phyloP scores from a whole-genome alignment of 345 rosid genomes.

The Crucihimalaya himalaica region DNA sequence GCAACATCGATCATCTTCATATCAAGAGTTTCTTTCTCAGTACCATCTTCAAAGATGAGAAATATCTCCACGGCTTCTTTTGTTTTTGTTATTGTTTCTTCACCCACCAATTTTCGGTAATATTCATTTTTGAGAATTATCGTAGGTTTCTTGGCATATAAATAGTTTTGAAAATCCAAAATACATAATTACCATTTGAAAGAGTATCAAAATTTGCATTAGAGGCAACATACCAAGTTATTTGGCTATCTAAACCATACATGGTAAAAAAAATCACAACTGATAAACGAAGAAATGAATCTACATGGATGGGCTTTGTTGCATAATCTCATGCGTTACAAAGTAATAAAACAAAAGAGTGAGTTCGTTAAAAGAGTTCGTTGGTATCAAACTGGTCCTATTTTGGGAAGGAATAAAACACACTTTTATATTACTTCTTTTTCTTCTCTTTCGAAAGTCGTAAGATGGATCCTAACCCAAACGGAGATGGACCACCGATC shows the following conservation, averaged over 20 bases:
- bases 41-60: conserved; percentile 8
- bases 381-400: conserved; percentile 13
- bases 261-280: not conserved
- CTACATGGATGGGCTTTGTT: not conserved
- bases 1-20: conserved; percentile 48
- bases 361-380: conserved; percentile 9
- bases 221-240: not conserved
- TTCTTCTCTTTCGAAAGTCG: conserved; percentile 59
- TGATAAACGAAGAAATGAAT: not conserved
- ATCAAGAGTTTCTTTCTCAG: conserved; percentile 41
- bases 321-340: conserved; percentile 14
- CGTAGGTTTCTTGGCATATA: not conserved
- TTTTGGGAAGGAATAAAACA: not conserved
- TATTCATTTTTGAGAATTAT: not conserved
- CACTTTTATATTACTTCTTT: conserved; percentile 23
- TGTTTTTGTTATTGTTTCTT: not conserved
- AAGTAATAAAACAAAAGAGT: not conserved
- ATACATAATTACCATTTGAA: not conserved
- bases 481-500: conserved; percentile 64
- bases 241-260: not conserved
- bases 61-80: not conserved
- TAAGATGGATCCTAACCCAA: conserved; percentile 64
- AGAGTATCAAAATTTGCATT: not conserved
- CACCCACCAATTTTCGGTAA: not conserved
- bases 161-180: not conserved